Evolutionary conservation across 257 asterid genomes (phyloP), one percentile per base, ranked within the genome.

Genomic region (Paraleonurus japonicus): DNA sequence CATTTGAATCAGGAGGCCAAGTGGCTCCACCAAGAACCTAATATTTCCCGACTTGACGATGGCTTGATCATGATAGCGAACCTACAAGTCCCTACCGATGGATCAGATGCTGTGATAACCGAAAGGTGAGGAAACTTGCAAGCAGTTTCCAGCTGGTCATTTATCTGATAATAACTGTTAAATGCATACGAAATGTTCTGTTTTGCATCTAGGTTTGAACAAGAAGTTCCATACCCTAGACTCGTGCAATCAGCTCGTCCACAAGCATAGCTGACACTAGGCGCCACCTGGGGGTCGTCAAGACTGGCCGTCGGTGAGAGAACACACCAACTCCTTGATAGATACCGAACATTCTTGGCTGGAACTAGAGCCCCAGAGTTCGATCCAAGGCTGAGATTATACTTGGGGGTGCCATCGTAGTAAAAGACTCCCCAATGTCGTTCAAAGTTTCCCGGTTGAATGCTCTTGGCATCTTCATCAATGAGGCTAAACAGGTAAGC

Each of bases 341-440:
- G 80, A 53, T 86, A 84, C 23, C 23, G 81, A 12, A 89, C 84
- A 7, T 81, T 80, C 28, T 65, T 50, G 17, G 95, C 92, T 4
- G 74, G 75, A 23, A 84, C 81, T 2, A 87, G 73, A 1, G 86
- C 82, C 0, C 83, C 75, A 3, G 74, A 63, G 75, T 70, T 82
- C 4, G 85, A 41, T 1, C 85, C 83, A 0, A 87, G 81, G 72
- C 73, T 81, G 24, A 89, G 89, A 50, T 84, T 89, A 80, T 89
- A 89, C 75, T 89, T 89, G 0, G 88, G 80, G 1, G 85, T 84
- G 20, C 96, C 96, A 16, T 89, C 96, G 8, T 69, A 87, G 84
- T 81, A 45, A 53, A 83, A 87, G 57, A 87, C 72, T n/a, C 96
- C 96, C 96, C 96, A 89, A n/a, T 89, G 96, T 7, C 95, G 87